phyloP scores from a whole-genome alignment of 2,329 filamentous ascomycete species.

The Onygenales sp. region DNA sequence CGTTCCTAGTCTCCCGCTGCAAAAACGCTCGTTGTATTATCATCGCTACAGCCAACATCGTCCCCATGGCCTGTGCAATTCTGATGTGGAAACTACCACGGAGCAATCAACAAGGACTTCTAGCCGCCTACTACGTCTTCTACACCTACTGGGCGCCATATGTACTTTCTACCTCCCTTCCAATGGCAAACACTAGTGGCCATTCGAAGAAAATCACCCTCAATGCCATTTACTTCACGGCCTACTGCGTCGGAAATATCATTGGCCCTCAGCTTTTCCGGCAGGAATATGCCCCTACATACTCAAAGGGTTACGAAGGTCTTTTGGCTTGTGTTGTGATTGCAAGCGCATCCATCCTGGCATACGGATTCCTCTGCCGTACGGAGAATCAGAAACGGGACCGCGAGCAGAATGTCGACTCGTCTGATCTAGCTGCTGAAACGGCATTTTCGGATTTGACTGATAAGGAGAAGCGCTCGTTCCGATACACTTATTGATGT shows the following conservation, averaged over 20 bases:
- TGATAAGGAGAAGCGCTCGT: conserved; percentile 17
- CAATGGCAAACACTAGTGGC: conserved; percentile 37
- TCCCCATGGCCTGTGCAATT: conserved; percentile 6
- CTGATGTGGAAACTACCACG: conserved; percentile 26
- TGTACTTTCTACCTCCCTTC: conserved; percentile 26
- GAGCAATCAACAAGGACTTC: conserved; percentile 17
- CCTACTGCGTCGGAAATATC: conserved; percentile 35
- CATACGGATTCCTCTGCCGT: conserved; percentile 13
- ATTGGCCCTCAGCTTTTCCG: conserved; percentile 37
- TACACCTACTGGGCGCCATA: conserved; percentile 22
- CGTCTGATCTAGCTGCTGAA: conserved; percentile 14
- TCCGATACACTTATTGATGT: background rate
- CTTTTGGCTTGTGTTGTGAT: background rate
- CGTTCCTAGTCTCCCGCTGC: conserved; percentile 11
- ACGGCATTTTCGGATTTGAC: conserved; percentile 24
- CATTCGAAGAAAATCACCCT: conserved; percentile 41
- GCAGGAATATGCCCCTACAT: conserved; percentile 26
- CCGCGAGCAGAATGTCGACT: conserved; percentile 8
- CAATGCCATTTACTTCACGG: conserved; percentile 35
- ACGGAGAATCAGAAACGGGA: conserved; percentile 21
- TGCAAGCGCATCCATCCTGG: conserved; percentile 5
- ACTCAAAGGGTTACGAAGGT: background rate
- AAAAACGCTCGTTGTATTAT: conserved; percentile 16
- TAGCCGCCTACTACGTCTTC: conserved; percentile 22
- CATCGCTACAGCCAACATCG: conserved; percentile 9